Evolutionary conservation across 2,329 filamentous ascomycete species (phyloP).

Genomic region (Aureobasidium zeae): DNA sequence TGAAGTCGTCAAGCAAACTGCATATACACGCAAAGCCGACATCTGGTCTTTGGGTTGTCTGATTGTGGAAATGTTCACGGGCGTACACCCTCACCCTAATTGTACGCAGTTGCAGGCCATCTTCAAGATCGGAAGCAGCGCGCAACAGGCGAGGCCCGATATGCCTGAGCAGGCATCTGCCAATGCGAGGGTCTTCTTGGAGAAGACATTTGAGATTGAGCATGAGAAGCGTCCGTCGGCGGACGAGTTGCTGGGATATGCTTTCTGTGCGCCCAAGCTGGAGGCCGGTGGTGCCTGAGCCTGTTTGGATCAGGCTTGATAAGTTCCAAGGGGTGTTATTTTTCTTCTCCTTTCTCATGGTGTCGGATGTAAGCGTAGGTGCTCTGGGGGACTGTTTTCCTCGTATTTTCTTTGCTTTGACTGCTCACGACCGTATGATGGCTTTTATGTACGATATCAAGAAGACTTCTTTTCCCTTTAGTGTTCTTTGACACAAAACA

Average conservation of each 20-base stretch:
- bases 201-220: conserved; percentile 89
- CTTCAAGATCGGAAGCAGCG: conserved; percentile 74
- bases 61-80: conserved; percentile 98
- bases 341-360: background rate
- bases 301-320: conserved; percentile 10
- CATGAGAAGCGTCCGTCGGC: conserved; percentile 86
- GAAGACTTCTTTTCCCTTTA: too few species aligned
- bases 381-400: background rate
- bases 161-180: conserved; percentile 78
- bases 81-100: conserved; percentile 90
- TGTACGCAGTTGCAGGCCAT: conserved; percentile 96
- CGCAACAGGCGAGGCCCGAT: conserved; percentile 52
- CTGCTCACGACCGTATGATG: too few species aligned
- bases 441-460: too few species aligned
- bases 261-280: conserved; percentile 46
- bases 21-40: conserved; percentile 95
- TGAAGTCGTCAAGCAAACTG: conserved; percentile 95
- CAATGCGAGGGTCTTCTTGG: conserved; percentile 75
- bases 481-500: too few species aligned
- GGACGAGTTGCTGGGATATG: conserved; percentile 76
- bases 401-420: background rate
- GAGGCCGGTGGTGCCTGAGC: too few species aligned
- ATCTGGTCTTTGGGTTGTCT: conserved; percentile 97
- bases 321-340: background rate
- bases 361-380: conserved; percentile 13